A percentile compares a stretch with the other conserved stretches of the same genome.
phyloP scores from a whole-genome alignment of 768 basidiomycete species.

The Termitomyces sp. region DNA sequence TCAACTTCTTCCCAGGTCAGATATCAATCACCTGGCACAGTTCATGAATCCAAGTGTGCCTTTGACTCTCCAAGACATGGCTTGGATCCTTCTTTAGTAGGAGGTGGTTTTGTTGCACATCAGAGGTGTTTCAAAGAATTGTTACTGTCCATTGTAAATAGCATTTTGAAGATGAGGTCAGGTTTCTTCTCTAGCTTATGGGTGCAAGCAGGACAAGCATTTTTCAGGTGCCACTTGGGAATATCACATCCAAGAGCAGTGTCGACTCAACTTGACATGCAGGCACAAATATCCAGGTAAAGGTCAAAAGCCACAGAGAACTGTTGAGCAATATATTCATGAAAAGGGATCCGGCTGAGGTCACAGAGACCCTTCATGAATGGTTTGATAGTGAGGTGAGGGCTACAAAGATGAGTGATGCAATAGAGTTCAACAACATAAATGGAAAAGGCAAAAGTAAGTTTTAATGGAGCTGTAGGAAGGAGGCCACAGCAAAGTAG shows the following conservation, averaged over 20 bases:
- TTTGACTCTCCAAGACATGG: background rate
- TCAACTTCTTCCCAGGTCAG: background rate
- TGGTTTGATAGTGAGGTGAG: background rate
- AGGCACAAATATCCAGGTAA: slow-evolving; percentile 15
- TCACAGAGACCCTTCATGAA: background rate
- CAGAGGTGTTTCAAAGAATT: slow-evolving; percentile 20
- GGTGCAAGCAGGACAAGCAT: slow-evolving; percentile 1
- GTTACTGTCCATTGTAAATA: background rate
- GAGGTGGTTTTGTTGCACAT: background rate
- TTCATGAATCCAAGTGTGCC: background rate
- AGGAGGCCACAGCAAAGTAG: background rate
- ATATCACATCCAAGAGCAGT: background rate
- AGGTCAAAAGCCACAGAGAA: slow-evolving; percentile 24
- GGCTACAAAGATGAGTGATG: background rate
- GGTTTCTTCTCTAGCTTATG: slow-evolving; percentile 1
- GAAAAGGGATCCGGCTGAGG: slow-evolving; percentile 1
- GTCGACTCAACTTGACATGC: slow-evolving; percentile 1
- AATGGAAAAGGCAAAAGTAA: background rate
- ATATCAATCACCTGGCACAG: background rate
- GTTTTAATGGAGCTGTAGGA: background rate
- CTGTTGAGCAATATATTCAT: slow-evolving; percentile 15
- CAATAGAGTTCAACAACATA: background rate
- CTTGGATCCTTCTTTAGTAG: background rate
- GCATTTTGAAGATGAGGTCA: slow-evolving; percentile 5
- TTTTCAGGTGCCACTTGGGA: background rate